phyloP scores from a whole-genome alignment of 768 basidiomycete genomes.

The Hericium erinaceus region DNA sequence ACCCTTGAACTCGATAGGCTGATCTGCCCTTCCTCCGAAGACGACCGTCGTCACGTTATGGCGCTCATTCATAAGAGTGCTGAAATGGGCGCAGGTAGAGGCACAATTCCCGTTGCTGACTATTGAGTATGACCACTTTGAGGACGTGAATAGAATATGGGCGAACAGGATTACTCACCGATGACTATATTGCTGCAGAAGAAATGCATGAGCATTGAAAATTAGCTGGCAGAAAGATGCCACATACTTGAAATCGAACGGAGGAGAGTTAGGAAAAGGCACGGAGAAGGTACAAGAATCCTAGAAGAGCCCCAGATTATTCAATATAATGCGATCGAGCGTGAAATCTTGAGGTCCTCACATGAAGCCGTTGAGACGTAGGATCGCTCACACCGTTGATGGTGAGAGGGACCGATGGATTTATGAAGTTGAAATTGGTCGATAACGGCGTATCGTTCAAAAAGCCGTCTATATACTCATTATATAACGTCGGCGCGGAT shows the following conservation, averaged over 20 bases:
- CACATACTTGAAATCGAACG: constrained; percentile 10
- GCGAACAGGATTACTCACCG: neutral
- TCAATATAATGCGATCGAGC: no score
- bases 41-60: constrained; percentile 38
- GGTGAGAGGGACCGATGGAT: constrained; percentile 17
- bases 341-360: constrained; percentile 3
- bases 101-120: constrained; percentile 28
- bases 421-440: constrained; percentile 20
- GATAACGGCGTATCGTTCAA: constrained; percentile 22
- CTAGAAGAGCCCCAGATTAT: constrained; percentile 9
- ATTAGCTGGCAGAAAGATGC: neutral
- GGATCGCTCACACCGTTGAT: constrained; percentile 22
- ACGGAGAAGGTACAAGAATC: constrained; percentile 20
- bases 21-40: constrained; percentile 42
- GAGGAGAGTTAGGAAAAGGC: neutral
- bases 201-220: neutral
- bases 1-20: constrained; percentile 39
- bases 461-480: constrained; percentile 18
- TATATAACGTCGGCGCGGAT: neutral
- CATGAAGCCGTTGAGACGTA: constrained; percentile 26
- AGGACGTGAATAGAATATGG: no score
- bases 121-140: neutral
- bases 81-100: constrained; percentile 50
- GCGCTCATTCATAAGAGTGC: constrained; percentile 43
- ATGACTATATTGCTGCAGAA: constrained; percentile 6